Base-by-base conservation (phyloP, 1,284 basidiomycete genomes). In the Ustilago lituana region DNA sequence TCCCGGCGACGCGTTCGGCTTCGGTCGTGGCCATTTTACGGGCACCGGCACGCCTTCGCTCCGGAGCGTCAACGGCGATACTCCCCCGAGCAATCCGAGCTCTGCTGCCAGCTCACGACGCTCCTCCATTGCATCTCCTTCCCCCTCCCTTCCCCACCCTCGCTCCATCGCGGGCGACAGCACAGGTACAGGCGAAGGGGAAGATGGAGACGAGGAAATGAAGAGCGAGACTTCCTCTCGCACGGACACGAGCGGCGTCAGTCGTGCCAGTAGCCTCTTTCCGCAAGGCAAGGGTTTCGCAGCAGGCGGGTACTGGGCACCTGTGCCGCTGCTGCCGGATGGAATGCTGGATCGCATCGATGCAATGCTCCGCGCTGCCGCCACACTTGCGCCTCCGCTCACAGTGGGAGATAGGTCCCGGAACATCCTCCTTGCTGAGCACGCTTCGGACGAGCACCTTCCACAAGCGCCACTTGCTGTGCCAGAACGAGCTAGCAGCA, bases 1-100 rank as follows among this genome's bases (percentile, higher is more conserved):
- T 61, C 82, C 52, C 32, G 75, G 62, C 64, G 81, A 73, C 88
- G 63, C 93, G n/a, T 77, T 79, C 37, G 76, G 76, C 4, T 76
- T 79, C 31, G 77, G 77, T 3, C 33, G 76, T 4, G 77, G 77
- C 2, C 77, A 79, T 20, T 79, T 77, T 32, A 71, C 67, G 2
- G 75, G 75, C 14, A 79, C 77, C 1, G 77, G 77, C 10, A 70
- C 71, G 14, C 73, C 77, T 1, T 60, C 55, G 7, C 41, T 76
- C 10, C 66, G 67, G 5, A 74, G 67, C 39, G 41, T 63, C n/a
- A 67, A 55, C 12, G 73, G 56, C 10, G 60, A 60, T 26, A 49
- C 44, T 15, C 11, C 23, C 0, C 40, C 37, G 31, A 37, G 43
- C 37, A 52, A 47, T 23, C 22, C 26, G 8, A 32, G 38, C 5